Conservation (phyloP, 495 filamentous ascomycete species). For the Lasiosphaeriaceae sp. region DNA sequence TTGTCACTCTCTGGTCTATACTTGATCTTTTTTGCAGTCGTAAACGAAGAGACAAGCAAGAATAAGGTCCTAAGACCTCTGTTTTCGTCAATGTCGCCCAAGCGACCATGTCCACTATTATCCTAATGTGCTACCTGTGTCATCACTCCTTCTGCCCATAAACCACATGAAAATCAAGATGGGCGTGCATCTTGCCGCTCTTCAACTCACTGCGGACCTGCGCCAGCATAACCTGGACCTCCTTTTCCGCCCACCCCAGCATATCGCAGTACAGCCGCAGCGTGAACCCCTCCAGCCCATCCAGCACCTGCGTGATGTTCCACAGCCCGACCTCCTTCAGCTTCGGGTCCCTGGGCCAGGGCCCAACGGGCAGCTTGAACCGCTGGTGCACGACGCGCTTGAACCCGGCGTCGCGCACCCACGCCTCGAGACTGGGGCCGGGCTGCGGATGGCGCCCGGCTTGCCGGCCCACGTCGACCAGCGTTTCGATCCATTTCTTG, state of each 20-base stretch:
- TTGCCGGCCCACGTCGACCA: constrained; percentile 37
- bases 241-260: constrained; percentile 44
- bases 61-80: no score
- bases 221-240: no score
- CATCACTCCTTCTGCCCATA: no score
- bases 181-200: no score
- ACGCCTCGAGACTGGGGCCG: constrained; percentile 31
- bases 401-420: constrained; percentile 51
- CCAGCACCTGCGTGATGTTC: constrained; percentile 33
- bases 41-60: no score
- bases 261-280: constrained; percentile 47
- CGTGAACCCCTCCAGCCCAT: constrained; percentile 40
- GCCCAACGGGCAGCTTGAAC: constrained; percentile 53
- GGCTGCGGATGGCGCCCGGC: constrained; percentile 20
- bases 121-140: no score
- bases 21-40: no score
- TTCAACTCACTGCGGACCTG: no score
- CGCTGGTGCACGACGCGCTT: constrained; percentile 44
- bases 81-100: no score
- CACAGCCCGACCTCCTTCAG: constrained; percentile 47
- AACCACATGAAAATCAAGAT: no score
- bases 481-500: constrained; percentile 22
- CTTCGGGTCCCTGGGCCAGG: constrained; percentile 52
- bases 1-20: no score
- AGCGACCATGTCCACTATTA: no score